Conservation (phyloP, 768 basidiomycete species). For the Clitopilus passeckerianus region DNA sequence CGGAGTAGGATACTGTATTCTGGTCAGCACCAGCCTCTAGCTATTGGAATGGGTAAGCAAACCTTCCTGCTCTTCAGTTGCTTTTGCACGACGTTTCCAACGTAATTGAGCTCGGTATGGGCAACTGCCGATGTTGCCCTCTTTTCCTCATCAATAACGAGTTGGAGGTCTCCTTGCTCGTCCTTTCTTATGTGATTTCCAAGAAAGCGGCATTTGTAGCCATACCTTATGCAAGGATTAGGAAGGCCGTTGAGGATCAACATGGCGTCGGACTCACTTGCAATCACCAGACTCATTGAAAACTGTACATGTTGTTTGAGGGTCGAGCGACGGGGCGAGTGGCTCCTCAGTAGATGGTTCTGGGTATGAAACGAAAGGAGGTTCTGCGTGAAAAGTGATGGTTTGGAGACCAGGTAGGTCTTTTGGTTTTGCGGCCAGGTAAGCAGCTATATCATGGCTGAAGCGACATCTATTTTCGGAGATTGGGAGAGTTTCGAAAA, state of each 20-base stretch:
- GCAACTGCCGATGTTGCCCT: slow-evolving; percentile 41
- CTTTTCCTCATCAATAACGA: slow-evolving; percentile 56
- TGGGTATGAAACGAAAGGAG: slow-evolving; percentile 43
- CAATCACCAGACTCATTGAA: slow-evolving; percentile 71
- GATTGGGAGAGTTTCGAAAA: background rate
- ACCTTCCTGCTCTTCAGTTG: slow-evolving; percentile 68
- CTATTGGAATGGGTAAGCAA: background rate
- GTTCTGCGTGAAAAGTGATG: slow-evolving; percentile 33
- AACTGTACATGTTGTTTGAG: slow-evolving; percentile 56
- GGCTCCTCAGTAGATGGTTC: background rate
- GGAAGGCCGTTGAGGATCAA: background rate
- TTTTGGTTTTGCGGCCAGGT: slow-evolving; percentile 68
- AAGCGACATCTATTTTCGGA: slow-evolving; percentile 56
- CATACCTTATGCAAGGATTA: slow-evolving; percentile 38
- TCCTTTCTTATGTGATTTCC: slow-evolving; percentile 61
- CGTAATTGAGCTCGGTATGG: slow-evolving; percentile 66
- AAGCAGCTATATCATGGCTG: slow-evolving; percentile 72
- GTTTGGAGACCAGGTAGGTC: slow-evolving; percentile 62
- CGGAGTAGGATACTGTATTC: slow-evolving; percentile 57
- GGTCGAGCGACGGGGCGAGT: slow-evolving; percentile 34
- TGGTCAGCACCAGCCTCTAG: background rate
- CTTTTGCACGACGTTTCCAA: slow-evolving; percentile 53
- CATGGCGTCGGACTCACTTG: slow-evolving; percentile 28
- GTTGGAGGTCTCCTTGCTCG: slow-evolving; percentile 35
- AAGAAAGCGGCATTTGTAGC: slow-evolving; percentile 89